These are phyloP conservation scores for Backusella parvicylindrica DNA, from an alignment of 192 early-diverging fungal species.

Conservation along the genomic window DNA sequence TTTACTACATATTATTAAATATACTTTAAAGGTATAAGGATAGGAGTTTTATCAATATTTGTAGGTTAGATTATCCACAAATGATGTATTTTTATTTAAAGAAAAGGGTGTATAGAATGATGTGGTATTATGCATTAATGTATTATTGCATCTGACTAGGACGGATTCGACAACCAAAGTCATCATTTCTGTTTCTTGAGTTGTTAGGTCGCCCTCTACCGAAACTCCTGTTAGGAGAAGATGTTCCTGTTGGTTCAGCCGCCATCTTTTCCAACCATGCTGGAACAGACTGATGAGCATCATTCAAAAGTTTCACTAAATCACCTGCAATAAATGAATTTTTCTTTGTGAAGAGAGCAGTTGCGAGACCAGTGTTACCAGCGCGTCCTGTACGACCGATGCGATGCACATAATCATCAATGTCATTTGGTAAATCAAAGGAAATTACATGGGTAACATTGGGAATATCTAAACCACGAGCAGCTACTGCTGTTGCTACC, in stretches of 20 bases:
- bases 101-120: not conserved
- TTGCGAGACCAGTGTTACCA: constrained; percentile 88
- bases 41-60: not conserved
- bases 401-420: constrained; percentile 96
- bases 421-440: constrained; percentile 92
- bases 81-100: not conserved
- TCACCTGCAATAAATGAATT: constrained; percentile 76
- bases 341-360: constrained; percentile 88
- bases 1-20: not conserved
- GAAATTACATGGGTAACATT: constrained; percentile 90
- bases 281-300: constrained; percentile 92
- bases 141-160: not conserved
- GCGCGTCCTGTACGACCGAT: constrained; percentile 97
- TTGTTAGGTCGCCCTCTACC: not conserved
- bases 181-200: not conserved
- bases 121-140: not conserved
- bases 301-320: constrained; percentile 79
- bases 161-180: not conserved
- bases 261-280: constrained; percentile 70
- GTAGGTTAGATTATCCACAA: not conserved
- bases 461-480: constrained; percentile 90
- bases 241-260: not conserved
- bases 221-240: not conserved
- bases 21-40: not conserved
- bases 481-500: constrained; percentile 97